Base-by-base conservation (phyloP, 169 alveolate genomes). In the Plasmodium vinckei region DNA sequence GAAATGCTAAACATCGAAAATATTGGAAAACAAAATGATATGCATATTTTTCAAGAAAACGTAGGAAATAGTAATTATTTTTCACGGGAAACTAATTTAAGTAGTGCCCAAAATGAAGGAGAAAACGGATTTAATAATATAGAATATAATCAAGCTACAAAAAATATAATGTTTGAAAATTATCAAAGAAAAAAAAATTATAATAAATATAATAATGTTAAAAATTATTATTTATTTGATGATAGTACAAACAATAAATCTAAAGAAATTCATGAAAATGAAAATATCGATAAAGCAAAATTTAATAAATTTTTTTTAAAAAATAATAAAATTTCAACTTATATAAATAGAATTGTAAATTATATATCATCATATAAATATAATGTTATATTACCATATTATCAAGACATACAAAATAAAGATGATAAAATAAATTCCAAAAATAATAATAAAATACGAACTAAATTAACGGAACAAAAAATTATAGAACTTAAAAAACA, bases 311-410 rank as follows among this genome's bases (percentile, higher is more conserved):
- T 9, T n/a, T 49, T 17, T 27, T 39, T n/a, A 2, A 77, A 77
- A 27, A 61, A 23, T 5, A 59, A 53, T 21, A 75, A 75, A 64
- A 5, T 49, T 0, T 63, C 71, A 33, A 25, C 44, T 13, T 82
- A 53, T 33, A 51, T 82, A 19, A 44, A 49, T 17, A 65, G n/a
- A 2, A 12, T 82, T 17, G 13, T 46, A 21, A 19, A 39, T 17
- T 82, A 67, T 69, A 10, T 82, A 54, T 82, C 42, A 56, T 82
- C 84, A 39, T 65, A 67, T 44, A 82, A 82, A 53, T 82, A 68
- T 59, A 39, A 82, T 46, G 33, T 82, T 54, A 56, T 82, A 10
- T 49, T 82, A 25, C 90, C 90, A 4, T 82, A 65, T 25, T 64
- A 82, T 44, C 23, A 64, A 23, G 90, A 82, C 33, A 54, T 82